Percentiles rank a stretch among this genome's conserved stretches.
Evolutionary conservation across 176 grass and related monocot genomes (phyloP).

Genomic region (Phragmites australis): DNA sequence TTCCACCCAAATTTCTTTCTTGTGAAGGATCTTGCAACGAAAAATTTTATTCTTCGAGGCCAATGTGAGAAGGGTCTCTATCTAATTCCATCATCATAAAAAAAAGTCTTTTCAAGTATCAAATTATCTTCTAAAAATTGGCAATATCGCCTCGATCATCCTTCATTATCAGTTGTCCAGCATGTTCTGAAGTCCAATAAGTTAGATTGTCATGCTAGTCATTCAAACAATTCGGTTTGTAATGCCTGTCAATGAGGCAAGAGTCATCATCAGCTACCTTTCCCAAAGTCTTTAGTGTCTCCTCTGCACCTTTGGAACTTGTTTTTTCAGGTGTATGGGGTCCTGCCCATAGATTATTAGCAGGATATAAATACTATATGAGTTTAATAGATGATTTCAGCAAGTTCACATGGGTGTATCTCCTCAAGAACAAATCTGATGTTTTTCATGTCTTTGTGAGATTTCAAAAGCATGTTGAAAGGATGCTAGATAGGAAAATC

Average conservation of each 20-base stretch:
- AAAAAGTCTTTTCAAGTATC: neutral
- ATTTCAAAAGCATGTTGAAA: too few species aligned
- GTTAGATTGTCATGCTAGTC: too few species aligned
- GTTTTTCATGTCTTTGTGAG: too few species aligned
- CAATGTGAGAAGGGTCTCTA: neutral
- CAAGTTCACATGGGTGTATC: too few species aligned
- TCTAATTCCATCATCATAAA: neutral
- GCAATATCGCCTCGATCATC: neutral
- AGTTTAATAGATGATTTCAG: conserved; percentile 16
- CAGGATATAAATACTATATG: neutral
- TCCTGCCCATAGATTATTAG: neutral
- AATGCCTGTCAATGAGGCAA: neutral
- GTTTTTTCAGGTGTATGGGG: neutral
- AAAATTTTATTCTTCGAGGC: neutral
- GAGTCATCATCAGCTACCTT: neutral
- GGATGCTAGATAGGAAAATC: too few species aligned
- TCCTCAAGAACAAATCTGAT: too few species aligned
- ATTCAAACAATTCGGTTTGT: too few species aligned
- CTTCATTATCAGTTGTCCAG: neutral
- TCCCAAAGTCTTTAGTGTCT: neutral
- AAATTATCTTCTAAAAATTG: neutral
- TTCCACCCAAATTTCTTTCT: too few species aligned
- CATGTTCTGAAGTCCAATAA: too few species aligned
- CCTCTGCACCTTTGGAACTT: neutral
- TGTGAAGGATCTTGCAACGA: neutral